Evolutionary conservation across 1,139 yeast genomes (phyloP).

Genomic region (Arxiozyma telluris): DNA sequence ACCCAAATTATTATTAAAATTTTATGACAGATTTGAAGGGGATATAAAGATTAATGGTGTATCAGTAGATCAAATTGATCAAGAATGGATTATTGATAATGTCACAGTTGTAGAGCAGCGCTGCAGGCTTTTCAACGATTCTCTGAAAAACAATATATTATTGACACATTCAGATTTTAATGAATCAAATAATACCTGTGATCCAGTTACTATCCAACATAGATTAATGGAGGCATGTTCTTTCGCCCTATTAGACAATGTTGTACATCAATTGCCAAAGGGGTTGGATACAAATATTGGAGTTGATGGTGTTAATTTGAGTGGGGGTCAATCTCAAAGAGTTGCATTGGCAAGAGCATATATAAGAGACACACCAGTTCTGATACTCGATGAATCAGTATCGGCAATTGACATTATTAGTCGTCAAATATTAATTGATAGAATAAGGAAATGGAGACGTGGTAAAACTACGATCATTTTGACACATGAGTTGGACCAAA

Average conservation of each 20-base stretch:
- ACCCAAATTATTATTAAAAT: conserved; percentile 49
- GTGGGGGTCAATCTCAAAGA: conserved; percentile 89
- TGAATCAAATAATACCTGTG: conserved; percentile 11
- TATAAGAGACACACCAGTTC: conserved; percentile 58
- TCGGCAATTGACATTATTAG: conserved; percentile 63
- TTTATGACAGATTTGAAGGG: conserved; percentile 46
- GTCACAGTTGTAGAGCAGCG: conserved; percentile 68
- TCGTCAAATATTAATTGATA: conserved; percentile 38
- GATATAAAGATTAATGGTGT: conserved; percentile 47
- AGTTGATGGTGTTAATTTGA: conserved; percentile 41
- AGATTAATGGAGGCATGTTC: conserved; percentile 41
- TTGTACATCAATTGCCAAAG: conserved; percentile 40
- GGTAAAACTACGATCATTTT: conserved; percentile 69
- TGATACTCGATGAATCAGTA: conserved; percentile 77
- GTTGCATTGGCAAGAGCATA: conserved; percentile 77
- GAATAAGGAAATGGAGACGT: conserved; percentile 51
- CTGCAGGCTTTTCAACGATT: conserved; percentile 54
- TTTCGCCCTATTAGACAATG: conserved; percentile 42
- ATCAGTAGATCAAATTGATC: conserved; percentile 37
- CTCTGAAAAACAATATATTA: conserved; percentile 55
- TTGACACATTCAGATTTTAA: conserved; percentile 32
- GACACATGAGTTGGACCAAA: conserved; percentile 64
- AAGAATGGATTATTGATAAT: conserved; percentile 49
- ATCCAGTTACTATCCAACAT: conserved; percentile 6
- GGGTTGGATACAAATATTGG: conserved; percentile 50